Conservation (phyloP, 345 rosid genomes). For the Ceriops tagal region DNA sequence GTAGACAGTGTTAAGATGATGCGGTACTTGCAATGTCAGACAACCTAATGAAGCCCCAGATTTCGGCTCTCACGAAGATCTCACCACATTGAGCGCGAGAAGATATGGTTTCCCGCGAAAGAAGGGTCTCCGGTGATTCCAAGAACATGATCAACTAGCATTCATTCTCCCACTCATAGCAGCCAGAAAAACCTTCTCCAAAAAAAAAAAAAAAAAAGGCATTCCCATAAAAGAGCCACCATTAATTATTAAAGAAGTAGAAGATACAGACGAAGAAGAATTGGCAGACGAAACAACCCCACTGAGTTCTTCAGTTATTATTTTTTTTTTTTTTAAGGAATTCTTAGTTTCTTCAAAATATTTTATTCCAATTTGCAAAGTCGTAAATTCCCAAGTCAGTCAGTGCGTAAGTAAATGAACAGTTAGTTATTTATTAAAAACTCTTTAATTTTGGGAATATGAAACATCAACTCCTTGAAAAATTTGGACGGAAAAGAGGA, state of each 20-base stretch:
- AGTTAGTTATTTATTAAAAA: too few relatives aligned
- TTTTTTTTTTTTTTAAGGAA: too few relatives aligned
- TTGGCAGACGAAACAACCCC: constrained; percentile 14
- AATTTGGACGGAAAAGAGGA: too few relatives aligned
- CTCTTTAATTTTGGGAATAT: too few relatives aligned
- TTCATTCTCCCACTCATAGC: constrained; percentile 70
- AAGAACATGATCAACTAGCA: constrained; percentile 72
- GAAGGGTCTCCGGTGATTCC: constrained; percentile 54
- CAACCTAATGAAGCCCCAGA: constrained; percentile 61
- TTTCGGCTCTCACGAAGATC: constrained; percentile 58
- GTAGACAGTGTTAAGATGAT: too few relatives aligned
- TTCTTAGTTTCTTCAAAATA: too few relatives aligned
- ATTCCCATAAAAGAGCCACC: constrained; percentile 46
- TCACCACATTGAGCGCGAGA: constrained; percentile 72
- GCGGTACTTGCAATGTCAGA: too few relatives aligned
- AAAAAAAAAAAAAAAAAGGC: constrained; percentile 28
- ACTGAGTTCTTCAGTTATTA: constrained; percentile 22
- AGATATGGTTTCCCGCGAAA: constrained; percentile 44
- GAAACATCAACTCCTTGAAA: too few relatives aligned
- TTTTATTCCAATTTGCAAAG: too few relatives aligned
- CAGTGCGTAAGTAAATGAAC: too few relatives aligned
- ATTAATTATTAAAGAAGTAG: constrained; percentile 20
- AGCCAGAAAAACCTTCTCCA: constrained; percentile 58
- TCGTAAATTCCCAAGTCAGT: too few relatives aligned
- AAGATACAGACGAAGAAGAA: neutral